Percentiles rank a stretch among this genome's conserved stretches.
Evolutionary conservation across 495 filamentous ascomycete genomes (phyloP).

Genomic region (Monascus purpureus): DNA sequence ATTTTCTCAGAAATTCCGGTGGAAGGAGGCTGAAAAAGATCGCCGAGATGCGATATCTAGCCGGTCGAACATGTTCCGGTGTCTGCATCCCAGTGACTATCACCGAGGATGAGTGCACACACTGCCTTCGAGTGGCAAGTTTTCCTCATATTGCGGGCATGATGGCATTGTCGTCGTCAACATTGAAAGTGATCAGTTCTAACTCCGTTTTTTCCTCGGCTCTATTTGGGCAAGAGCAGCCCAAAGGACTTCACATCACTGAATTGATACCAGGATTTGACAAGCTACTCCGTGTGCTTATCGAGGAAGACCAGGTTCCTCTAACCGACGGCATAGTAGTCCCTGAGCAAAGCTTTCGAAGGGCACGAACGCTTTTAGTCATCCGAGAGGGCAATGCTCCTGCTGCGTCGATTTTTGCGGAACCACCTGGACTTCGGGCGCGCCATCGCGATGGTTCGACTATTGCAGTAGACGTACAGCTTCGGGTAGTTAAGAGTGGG

Average conservation of each 20-base stretch:
- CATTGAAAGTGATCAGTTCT: conserved; percentile 70
- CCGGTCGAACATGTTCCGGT: conserved; percentile 56
- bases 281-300: conserved; percentile 61
- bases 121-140: conserved; percentile 68
- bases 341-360: conserved; percentile 88
- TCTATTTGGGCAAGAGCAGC: conserved; percentile 73
- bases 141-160: conserved; percentile 97
- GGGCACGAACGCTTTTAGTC: conserved; percentile 70
- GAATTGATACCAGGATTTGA: conserved; percentile 81
- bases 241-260: conserved; percentile 64
- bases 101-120: conserved; percentile 46
- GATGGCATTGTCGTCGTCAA: conserved; percentile 68
- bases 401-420: conserved; percentile 61
- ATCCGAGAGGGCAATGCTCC: conserved; percentile 62
- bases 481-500: conserved; percentile 89
- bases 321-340: conserved; percentile 91
- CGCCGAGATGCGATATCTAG: conserved; percentile 58
- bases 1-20: conserved; percentile 44
- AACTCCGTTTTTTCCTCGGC: conserved; percentile 90
- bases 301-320: conserved; percentile 69
- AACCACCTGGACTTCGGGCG: conserved; percentile 69
- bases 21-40: conserved; percentile 59
- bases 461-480: conserved; percentile 84
- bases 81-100: conserved; percentile 70
- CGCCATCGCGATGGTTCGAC: conserved; percentile 80